Base-by-base conservation (phyloP, 352 stramenopile genomes). In the Globisporangium splendens region DNA sequence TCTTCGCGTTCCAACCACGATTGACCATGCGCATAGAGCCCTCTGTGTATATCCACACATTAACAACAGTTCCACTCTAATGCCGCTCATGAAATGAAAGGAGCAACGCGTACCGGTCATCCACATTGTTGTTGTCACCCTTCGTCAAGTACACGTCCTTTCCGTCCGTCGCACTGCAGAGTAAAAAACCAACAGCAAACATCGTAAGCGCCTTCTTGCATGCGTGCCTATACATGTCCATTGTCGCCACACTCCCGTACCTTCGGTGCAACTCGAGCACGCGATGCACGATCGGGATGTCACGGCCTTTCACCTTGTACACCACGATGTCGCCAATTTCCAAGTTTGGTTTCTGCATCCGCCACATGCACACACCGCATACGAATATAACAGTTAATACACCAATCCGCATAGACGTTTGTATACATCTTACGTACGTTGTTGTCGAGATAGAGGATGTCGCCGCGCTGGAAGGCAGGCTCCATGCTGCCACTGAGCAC, bases 201-300 rank as follows among this genome's bases (percentile, higher is more conserved):
- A n/a, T n/a, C n/a, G n/a, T n/a, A n/a, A n/a, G n/a, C n/a, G n/a
- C n/a, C n/a, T n/a, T n/a, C n/a, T n/a, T n/a, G n/a, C 28, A 8
- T 10, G 8, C 28, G 5, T 35, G 24, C 24, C 2, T 5, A 31
- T 5, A 31, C 5, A 5, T 5, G 28, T 35, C 28, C 10, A 8
- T 6, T 6, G 28, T 8, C 5, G 10, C 5, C 10, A 3, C 28
- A 10, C 28, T 6, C 28, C 1, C 28, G 28, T 35, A 88, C 79
- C 88, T 86, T 56, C 93, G 82, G 68, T 99, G 97, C 7, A 99
- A 89, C 66, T 99, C 97, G 43, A 99, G 79, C 60, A 99, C 95
- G 52, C 97, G 88, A 78, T 99, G 97, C 15, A 99, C 97, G 69
- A 99, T 99, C 41, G 97, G 97, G 72, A 99, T 99, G 50, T 99